These are phyloP conservation scores for Triadica sebifera DNA, from an alignment of 345 rosid species.

Conservation along the genomic window DNA sequence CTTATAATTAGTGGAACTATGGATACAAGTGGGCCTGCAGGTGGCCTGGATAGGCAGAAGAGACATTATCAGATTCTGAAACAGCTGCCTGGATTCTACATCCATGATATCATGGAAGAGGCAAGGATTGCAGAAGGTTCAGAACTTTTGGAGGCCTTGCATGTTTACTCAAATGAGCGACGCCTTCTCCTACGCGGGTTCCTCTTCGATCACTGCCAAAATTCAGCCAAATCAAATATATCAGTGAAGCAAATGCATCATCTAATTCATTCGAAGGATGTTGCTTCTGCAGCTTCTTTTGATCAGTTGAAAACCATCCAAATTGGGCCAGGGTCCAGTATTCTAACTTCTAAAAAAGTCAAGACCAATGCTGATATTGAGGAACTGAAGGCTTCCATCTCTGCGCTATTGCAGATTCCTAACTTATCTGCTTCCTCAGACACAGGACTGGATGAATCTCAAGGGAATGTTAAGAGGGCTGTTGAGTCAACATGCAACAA, in stretches of 20 bases:
- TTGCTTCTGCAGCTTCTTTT: slow-evolving; percentile 12
- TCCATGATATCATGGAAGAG: slow-evolving; percentile 61
- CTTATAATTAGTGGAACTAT: slow-evolving; percentile 83
- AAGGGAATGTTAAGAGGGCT: slow-evolving; percentile 63
- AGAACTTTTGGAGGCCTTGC: slow-evolving; percentile 58
- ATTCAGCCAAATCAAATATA: slow-evolving; percentile 13
- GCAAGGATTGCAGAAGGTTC: slow-evolving; percentile 61
- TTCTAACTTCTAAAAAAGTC: slow-evolving; percentile 37
- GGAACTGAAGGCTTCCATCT: slow-evolving; percentile 62
- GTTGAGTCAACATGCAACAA: slow-evolving; percentile 30
- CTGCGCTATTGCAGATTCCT: slow-evolving; percentile 69
- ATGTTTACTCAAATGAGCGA: slow-evolving; percentile 74
- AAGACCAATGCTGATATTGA: slow-evolving; percentile 46
- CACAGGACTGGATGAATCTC: slow-evolving; percentile 56
- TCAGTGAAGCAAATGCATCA: slow-evolving; percentile 15
- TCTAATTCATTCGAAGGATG: slow-evolving; percentile 16
- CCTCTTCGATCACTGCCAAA: slow-evolving; percentile 21
- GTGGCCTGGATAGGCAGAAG: slow-evolving; percentile 54
- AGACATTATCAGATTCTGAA: slow-evolving; percentile 79
- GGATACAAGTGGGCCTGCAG: slow-evolving; percentile 48
- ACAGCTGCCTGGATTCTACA: slow-evolving; percentile 71
- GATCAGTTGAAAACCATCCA: slow-evolving; percentile 21
- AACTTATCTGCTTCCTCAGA: slow-evolving; percentile 41
- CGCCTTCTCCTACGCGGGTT: slow-evolving; percentile 68
- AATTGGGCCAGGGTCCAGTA: slow-evolving; percentile 1